Conservation (phyloP, 352 stramenopile genomes). For the Globisporangium parvum region DNA sequence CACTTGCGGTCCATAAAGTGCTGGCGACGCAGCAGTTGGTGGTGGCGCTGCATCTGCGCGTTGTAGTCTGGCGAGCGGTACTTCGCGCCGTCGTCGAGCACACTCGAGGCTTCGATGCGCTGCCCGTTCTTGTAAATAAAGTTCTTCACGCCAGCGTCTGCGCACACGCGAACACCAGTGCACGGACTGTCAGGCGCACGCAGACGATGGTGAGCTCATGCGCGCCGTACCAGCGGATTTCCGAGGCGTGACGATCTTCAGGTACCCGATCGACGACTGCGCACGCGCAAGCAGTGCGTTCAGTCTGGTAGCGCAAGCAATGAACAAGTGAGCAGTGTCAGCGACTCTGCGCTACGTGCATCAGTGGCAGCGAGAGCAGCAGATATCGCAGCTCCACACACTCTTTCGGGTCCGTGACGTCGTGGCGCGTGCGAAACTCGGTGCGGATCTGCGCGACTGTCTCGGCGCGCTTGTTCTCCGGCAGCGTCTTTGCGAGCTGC, state of each 20-base stretch:
- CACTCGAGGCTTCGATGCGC: conserved; percentile 40
- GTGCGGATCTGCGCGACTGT: conserved; percentile 67
- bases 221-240: conserved; percentile 32
- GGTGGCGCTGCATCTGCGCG: conserved; percentile 60
- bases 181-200: conserved; percentile 3
- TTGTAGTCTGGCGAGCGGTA: conserved; percentile 76
- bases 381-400: conserved; percentile 33
- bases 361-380: background rate
- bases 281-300: conserved; percentile 64
- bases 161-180: background rate
- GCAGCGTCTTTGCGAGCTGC: conserved; percentile 65
- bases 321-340: background rate
- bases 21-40: conserved; percentile 73
- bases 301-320: conserved; percentile 26
- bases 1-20: conserved; percentile 84
- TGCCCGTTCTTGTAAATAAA: conserved; percentile 82
- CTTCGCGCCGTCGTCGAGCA: conserved; percentile 45
- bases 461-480: conserved; percentile 51
- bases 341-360: no score
- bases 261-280: conserved; percentile 75
- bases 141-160: conserved; percentile 65
- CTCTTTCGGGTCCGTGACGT: conserved; percentile 58
- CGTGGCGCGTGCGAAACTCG: conserved; percentile 65
- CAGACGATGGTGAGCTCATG: background rate
- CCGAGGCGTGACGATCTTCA: conserved; percentile 84